Percentiles rank a stretch among this genome's conserved stretches.
Evolutionary conservation across 108 stramenopile genomes (phyloP).

Genomic region (Pseudonitzschia pungens): DNA sequence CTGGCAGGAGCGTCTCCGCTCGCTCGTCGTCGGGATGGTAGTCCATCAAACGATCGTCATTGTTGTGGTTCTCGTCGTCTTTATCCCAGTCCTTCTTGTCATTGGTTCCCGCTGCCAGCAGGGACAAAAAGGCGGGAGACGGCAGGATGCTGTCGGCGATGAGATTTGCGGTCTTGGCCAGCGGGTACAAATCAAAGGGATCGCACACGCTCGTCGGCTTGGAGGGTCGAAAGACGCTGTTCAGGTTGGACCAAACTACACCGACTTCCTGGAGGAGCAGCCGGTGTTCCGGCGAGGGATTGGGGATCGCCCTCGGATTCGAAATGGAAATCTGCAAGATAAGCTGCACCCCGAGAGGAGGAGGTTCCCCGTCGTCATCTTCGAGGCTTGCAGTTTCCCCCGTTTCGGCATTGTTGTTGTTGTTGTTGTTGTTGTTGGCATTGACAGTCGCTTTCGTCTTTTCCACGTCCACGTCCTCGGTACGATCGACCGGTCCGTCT

Average conservation of each 20-base stretch:
- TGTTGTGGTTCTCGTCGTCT: neutral
- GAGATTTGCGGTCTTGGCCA: constrained; percentile 36
- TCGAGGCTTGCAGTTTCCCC: no score
- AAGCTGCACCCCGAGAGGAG: constrained; percentile 26
- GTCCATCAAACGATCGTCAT: neutral
- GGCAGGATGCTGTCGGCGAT: constrained; percentile 29
- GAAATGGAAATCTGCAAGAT: constrained; percentile 46
- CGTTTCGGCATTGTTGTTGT: no score
- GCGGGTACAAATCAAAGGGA: constrained; percentile 34
- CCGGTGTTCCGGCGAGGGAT: constrained; percentile 13
- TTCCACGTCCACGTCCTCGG: neutral
- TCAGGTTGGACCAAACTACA: constrained; percentile 29
- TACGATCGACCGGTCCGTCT: neutral
- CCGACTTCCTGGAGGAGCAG: constrained; percentile 34
- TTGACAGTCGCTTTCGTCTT: constrained; percentile 1
- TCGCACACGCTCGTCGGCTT: constrained; percentile 30
- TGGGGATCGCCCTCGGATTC: constrained; percentile 32
- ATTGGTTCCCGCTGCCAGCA: constrained; percentile 11
- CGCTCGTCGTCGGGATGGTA: neutral
- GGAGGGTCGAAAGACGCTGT: constrained; percentile 11
- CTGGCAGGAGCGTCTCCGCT: neutral
- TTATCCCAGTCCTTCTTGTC: constrained; percentile 1
- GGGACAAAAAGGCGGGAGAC: constrained; percentile 16
- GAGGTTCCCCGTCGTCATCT: no score
- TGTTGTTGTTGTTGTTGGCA: neutral